These are phyloP conservation scores for Cladosporium sp. DNA, from an alignment of 2,329 filamentous ascomycete species.

Conservation along the genomic window DNA sequence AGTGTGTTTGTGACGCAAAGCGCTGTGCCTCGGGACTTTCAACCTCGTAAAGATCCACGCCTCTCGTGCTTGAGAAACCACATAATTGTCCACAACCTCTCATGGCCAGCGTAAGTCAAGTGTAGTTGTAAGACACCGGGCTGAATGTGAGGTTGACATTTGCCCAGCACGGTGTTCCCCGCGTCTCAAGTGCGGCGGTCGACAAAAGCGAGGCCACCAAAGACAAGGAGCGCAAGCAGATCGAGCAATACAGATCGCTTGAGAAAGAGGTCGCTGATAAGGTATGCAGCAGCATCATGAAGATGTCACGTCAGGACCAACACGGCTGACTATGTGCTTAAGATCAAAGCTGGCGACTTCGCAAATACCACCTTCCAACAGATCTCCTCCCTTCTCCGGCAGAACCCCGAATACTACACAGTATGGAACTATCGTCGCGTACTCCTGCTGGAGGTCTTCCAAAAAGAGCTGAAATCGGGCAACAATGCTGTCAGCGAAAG, in stretches of 20 bases:
- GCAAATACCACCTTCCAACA: constrained; percentile 58
- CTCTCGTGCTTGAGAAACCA: not conserved
- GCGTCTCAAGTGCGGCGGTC: constrained; percentile 46
- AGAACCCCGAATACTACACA: constrained; percentile 87
- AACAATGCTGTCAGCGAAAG: constrained; percentile 8
- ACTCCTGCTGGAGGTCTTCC: constrained; percentile 60
- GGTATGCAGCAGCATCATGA: constrained; percentile 61
- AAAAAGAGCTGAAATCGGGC: constrained; percentile 40
- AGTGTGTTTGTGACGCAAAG: too few relatives aligned
- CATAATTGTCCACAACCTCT: not conserved
- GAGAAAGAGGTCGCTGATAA: constrained; percentile 65
- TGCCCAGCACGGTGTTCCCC: constrained; percentile 76
- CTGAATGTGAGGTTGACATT: constrained; percentile 19
- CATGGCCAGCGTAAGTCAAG: constrained; percentile 40
- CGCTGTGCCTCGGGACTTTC: not conserved
- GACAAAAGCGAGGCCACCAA: constrained; percentile 65
- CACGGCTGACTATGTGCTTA: constrained; percentile 58
- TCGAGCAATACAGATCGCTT: constrained; percentile 68
- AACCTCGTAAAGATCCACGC: not conserved
- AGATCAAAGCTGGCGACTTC: constrained; percentile 47
- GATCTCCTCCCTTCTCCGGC: constrained; percentile 65
- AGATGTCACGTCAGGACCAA: constrained; percentile 69
- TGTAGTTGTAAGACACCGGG: constrained; percentile 8
- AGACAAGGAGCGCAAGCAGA: constrained; percentile 68
- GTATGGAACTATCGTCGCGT: constrained; percentile 85